Percentiles rank a stretch among this genome's conserved stretches.
Evolutionary conservation across 352 stramenopile species (phyloP).

Genomic region (Globisporangium irregulare): DNA sequence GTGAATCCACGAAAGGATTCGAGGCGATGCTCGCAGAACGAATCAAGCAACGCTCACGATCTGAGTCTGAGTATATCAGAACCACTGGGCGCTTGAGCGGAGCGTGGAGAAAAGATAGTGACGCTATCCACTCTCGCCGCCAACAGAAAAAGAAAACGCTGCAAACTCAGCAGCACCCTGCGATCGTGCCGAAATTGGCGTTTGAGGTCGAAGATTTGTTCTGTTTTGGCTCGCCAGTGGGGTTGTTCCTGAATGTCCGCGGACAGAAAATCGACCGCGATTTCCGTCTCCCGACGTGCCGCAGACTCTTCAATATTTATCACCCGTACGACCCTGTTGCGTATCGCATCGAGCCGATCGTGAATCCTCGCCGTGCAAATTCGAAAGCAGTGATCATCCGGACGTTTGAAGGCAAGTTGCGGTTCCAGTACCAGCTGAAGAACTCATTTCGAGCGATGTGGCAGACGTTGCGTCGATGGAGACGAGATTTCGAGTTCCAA

Average conservation of each 20-base stretch:
- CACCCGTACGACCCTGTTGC: slow-evolving; percentile 93
- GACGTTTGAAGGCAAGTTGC: slow-evolving; percentile 80
- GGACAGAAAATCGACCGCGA: slow-evolving; percentile 70
- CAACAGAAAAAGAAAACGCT: slow-evolving; percentile 1
- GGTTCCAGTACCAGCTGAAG: slow-evolving; percentile 84
- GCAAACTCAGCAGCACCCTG: slow-evolving; percentile 9
- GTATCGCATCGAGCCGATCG: slow-evolving; percentile 95
- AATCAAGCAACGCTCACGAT: slow-evolving; percentile 38
- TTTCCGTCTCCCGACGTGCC: slow-evolving; percentile 80
- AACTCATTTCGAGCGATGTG: slow-evolving; percentile 81
- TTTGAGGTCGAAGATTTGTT: slow-evolving; percentile 89
- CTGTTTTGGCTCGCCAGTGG: slow-evolving; percentile 88
- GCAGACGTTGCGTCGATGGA: slow-evolving; percentile 71
- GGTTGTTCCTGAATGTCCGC: slow-evolving; percentile 91
- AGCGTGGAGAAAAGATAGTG: slow-evolving; percentile 15
- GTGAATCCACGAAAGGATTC: slow-evolving; percentile 30
- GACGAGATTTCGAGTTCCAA: slow-evolving; percentile 71
- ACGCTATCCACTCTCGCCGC: slow-evolving; percentile 9
- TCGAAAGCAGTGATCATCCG: slow-evolving; percentile 85
- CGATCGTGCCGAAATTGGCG: slow-evolving; percentile 53
- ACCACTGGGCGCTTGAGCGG: slow-evolving; percentile 2
- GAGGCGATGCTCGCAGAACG: slow-evolving; percentile 25
- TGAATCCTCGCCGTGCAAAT: slow-evolving; percentile 70
- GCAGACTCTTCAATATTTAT: slow-evolving; percentile 93
- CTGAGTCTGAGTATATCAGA: slow-evolving; percentile 31